phyloP scores from a whole-genome alignment of 1,139 yeast species.

The Hansenula lynferdii region DNA sequence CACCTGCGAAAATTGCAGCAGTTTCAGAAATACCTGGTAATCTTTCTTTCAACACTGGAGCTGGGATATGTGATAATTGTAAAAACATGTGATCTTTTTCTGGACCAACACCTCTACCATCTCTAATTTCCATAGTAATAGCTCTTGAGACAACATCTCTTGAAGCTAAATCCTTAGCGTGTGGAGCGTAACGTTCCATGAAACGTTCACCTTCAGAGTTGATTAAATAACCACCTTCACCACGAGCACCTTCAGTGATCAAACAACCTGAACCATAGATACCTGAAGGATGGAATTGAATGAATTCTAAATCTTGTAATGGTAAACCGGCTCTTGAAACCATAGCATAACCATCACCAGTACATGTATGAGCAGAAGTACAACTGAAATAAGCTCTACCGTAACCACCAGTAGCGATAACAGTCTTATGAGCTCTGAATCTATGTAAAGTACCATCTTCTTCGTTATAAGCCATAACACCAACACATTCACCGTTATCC shows the following conservation, averaged over 20 bases:
- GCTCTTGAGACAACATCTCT: slow-evolving; percentile 99
- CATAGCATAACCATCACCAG: slow-evolving; percentile 99
- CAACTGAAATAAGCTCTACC: slow-evolving; percentile 99
- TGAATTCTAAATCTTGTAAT: slow-evolving; percentile 94
- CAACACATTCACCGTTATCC: slow-evolving; percentile 96
- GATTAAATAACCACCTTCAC: slow-evolving; percentile 97
- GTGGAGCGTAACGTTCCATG: slow-evolving; percentile 99
- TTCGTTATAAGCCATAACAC: slow-evolving; percentile 96
- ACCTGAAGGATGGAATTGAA: slow-evolving; percentile 99
- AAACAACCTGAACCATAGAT: slow-evolving; percentile 98
- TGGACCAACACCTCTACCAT: slow-evolving; percentile 99
- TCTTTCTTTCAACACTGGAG: slow-evolving; percentile 88
- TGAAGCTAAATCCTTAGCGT: slow-evolving; percentile 97
- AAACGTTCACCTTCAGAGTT: slow-evolving; percentile 99
- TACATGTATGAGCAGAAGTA: slow-evolving; percentile 99
- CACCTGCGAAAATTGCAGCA: slow-evolving; percentile 98
- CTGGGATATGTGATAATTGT: slow-evolving; percentile 93
- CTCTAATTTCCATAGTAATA: slow-evolving; percentile 97
- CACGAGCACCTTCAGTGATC: slow-evolving; percentile 99
- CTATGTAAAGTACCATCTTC: slow-evolving; percentile 99
- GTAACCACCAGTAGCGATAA: slow-evolving; percentile 98
- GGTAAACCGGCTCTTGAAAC: slow-evolving; percentile 98
- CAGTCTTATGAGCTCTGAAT: slow-evolving; percentile 94
- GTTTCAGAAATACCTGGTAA: slow-evolving; percentile 99
- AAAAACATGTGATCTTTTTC: slow-evolving; percentile 91